Percentiles rank a stretch among this genome's conserved stretches.
Conservation (phyloP, 2,329 filamentous ascomycete species). For the Phialocephala sp. region DNA sequence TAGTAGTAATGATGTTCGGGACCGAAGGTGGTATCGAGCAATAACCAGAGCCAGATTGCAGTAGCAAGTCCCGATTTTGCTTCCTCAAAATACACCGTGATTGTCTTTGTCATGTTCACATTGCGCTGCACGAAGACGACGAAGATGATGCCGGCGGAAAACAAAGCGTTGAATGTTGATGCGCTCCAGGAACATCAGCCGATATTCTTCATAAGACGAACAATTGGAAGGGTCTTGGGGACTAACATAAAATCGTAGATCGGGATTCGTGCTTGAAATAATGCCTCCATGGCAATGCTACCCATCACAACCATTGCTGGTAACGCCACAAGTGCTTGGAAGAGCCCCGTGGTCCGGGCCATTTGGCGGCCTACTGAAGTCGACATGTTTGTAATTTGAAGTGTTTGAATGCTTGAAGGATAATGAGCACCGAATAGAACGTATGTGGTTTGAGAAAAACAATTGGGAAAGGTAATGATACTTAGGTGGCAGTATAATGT, state of each 20-base stretch:
- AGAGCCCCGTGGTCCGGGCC: constrained; percentile 28
- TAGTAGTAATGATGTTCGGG: constrained; percentile 8
- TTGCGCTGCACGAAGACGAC: constrained; percentile 32
- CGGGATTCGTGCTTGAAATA: constrained; percentile 5
- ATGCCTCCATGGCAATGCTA: constrained; percentile 10
- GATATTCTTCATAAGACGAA: neutral
- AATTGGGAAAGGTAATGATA: neutral
- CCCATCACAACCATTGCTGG: constrained; percentile 26
- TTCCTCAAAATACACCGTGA: constrained; percentile 28
- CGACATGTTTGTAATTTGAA: constrained; percentile 20
- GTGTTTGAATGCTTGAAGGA: neutral
- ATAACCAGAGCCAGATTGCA: constrained; percentile 34
- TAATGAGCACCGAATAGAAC: neutral
- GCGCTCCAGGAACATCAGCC: constrained; percentile 3
- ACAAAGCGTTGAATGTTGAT: constrained; percentile 25
- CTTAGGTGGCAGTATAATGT: neutral
- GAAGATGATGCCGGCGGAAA: constrained; percentile 32
- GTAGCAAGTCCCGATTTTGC: constrained; percentile 31
- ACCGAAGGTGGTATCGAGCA: constrained; percentile 30
- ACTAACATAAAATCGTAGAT: constrained; percentile 29
- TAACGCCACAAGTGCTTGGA: constrained; percentile 32
- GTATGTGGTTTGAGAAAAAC: neutral
- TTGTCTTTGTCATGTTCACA: constrained; percentile 5
- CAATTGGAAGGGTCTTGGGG: neutral
- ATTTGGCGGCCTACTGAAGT: constrained; percentile 28